These are phyloP conservation scores for Pseudogymnoascus pannorum DNA, from an alignment of 2,329 filamentous ascomycete genomes.

Conservation along the genomic window DNA sequence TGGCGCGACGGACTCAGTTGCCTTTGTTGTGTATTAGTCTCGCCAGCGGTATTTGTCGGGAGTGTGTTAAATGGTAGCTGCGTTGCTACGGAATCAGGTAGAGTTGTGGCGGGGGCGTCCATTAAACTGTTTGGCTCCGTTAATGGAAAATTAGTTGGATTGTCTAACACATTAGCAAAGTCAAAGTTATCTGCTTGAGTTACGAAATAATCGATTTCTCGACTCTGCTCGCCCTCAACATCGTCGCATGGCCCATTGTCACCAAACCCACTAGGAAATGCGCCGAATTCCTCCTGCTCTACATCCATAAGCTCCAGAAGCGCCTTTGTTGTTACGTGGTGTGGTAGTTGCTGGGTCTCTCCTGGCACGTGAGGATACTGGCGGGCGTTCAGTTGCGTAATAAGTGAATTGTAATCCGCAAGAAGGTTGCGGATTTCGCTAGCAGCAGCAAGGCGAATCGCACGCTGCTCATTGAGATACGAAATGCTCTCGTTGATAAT, in stretches of 20 bases:
- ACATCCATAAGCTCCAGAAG: slow-evolving; percentile 10
- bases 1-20: neutral
- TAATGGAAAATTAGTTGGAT: neutral
- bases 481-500: slow-evolving; percentile 22
- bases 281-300: slow-evolving; percentile 19
- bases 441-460: slow-evolving; percentile 13
- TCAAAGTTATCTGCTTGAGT: neutral
- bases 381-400: slow-evolving; percentile 13
- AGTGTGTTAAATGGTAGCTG: neutral
- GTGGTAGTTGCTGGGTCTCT: neutral
- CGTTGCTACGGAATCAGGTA: neutral
- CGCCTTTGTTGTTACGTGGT: slow-evolving; percentile 12
- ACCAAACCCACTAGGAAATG: slow-evolving; percentile 21
- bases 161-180: neutral
- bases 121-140: neutral
- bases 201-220: neutral
- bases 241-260: slow-evolving; percentile 18
- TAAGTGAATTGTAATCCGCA: slow-evolving; percentile 18
- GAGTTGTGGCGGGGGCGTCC: neutral
- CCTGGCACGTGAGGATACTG: neutral
- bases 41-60: neutral
- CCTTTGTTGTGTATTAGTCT: neutral
- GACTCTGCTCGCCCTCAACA: slow-evolving; percentile 5
- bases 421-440: slow-evolving; percentile 16
- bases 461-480: slow-evolving; percentile 15